Evolutionary conservation across 2,329 filamentous ascomycete genomes (phyloP), one percentile per base, ranked within the genome.

Genomic region (Exophiala calicioides): DNA sequence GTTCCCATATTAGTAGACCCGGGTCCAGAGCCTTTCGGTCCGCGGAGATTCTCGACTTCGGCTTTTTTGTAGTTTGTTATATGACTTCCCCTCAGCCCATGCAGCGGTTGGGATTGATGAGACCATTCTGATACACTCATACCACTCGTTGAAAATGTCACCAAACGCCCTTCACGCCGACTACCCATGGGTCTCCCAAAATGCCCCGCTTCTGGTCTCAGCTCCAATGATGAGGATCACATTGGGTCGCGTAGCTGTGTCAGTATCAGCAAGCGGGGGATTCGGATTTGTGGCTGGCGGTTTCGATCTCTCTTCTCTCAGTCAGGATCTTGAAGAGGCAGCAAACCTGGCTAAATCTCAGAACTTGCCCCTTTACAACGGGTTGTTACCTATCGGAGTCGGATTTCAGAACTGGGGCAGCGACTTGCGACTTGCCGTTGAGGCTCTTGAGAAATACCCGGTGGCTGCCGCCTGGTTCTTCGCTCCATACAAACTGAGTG

Each of bases 171-270:
- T 53, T 31, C 39, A 52, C 31, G 15, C 44, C 13, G 46, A 69
- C 52, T 82, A 83, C 58, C 79, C 81, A 56, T 86, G 82, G 81
- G 75, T 72, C 3, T 62, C 70, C 26, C 43, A 42, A 30, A 34
- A 49, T 39, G 57, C 66, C 2, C 83, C 82, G 4, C 65, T 86
- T 15, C 73, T 89, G 21, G 70, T 76, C 34, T 72, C 74, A 27
- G 85, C 83, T 1, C 86, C 86, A 0, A 88, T 90, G 85, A 78
- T 82, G 34, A 72, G 81, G 26, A 79, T 88, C 43, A 70, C 75
- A 57, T 74, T 64, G 60, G 76, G 62, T 51, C 73, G 61, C 0
- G 73, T 88, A 3, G 81, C 83, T 2, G 68, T 81, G 23, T 76
- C 80, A 32, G 75, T 87, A 10, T 81, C 78, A 2, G 67, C 66